Percentiles rank a stretch among this genome's conserved stretches.
Evolutionary conservation across 768 basidiomycete species (phyloP).

Genomic region (Atractiella rhizophila): DNA sequence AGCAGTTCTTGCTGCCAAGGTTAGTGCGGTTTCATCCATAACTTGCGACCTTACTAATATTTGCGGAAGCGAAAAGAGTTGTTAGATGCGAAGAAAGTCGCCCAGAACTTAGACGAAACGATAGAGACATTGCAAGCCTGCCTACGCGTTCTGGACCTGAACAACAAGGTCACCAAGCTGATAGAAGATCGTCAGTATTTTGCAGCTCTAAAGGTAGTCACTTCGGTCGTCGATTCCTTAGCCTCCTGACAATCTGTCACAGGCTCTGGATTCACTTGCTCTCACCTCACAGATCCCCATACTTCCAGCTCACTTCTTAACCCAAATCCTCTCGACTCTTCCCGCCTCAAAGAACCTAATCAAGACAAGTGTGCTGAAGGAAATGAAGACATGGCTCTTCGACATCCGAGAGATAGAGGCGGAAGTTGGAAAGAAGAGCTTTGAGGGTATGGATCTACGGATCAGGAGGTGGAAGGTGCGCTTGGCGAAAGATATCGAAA

Average conservation of each 20-base stretch:
- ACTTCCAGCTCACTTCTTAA: conserved; percentile 77
- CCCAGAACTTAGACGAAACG: conserved; percentile 79
- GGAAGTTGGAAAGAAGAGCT: conserved; percentile 58
- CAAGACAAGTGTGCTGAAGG: conserved; percentile 76
- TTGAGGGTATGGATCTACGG: conserved; percentile 68
- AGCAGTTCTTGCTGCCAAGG: conserved; percentile 60
- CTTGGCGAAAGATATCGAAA: conserved; percentile 54
- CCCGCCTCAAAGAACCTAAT: conserved; percentile 73
- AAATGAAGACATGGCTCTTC: conserved; percentile 86
- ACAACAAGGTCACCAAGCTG: conserved; percentile 76
- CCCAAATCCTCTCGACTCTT: conserved; percentile 66
- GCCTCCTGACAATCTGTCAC: background rate
- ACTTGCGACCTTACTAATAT: background rate
- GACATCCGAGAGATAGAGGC: conserved; percentile 75
- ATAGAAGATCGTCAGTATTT: conserved; percentile 89
- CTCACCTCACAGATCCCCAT: conserved; percentile 45
- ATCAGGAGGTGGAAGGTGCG: conserved; percentile 49
- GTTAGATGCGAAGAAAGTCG: conserved; percentile 73
- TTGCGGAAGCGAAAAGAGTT: conserved; percentile 39
- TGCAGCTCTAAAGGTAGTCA: conserved; percentile 28
- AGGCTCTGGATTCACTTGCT: conserved; percentile 72
- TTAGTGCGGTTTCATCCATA: conserved; percentile 1
- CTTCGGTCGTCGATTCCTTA: background rate
- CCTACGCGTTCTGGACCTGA: conserved; percentile 70
- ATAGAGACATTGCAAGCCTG: conserved; percentile 88